Evolutionary conservation across 768 basidiomycete genomes (phyloP), one percentile per base, ranked within the genome.

Genomic region (Cubamyces sp.): DNA sequence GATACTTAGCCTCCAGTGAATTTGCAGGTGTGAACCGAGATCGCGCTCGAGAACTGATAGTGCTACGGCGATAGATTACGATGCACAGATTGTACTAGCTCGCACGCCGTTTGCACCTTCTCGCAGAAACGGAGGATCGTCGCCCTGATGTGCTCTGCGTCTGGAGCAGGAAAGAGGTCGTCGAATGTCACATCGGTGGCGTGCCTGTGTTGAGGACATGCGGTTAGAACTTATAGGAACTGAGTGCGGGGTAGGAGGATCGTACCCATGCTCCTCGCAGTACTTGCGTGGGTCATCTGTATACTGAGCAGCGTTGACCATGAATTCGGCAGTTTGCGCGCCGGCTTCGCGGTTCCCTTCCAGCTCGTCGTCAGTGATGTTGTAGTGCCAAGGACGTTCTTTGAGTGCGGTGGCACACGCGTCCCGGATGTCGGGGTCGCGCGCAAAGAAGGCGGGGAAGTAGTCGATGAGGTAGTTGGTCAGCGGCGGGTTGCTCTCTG

Each of bases 221-320:
- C 6, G 34, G 5, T 15, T 8, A 49, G 15, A 4, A 23, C 23
- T 16, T 5, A 9, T 8, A 8, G 14, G 25, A 26, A n/a, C 15
- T 3, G n/a, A 6, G 14, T 5, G 46, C 23, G 19, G 7, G 42
- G 1, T 12, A 26, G 25, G 48, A 49, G 16, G 1, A n/a, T 43
- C 64, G 45, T 28, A 64, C 66, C 57, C 57, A 11, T 54, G 40
- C 0, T 54, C 21, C 23, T 12, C 16, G 49, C 67, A 68, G 59
- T 63, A 68, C n/a, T 5, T 42, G 2, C 18, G 25, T 19, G 54
- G 58, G 25, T 63, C 56, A 15, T 63, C 64, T 6, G 25, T 14
- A 40, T 56, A 68, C 23, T 41, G 50, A 5, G 50, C 49, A 8
- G 64, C 67, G 43, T 54, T 48, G 19, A 48, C 5, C 25, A 63